Conservation (phyloP, 1,284 basidiomycete genomes). For the Cystobasidium pallidum region DNA sequence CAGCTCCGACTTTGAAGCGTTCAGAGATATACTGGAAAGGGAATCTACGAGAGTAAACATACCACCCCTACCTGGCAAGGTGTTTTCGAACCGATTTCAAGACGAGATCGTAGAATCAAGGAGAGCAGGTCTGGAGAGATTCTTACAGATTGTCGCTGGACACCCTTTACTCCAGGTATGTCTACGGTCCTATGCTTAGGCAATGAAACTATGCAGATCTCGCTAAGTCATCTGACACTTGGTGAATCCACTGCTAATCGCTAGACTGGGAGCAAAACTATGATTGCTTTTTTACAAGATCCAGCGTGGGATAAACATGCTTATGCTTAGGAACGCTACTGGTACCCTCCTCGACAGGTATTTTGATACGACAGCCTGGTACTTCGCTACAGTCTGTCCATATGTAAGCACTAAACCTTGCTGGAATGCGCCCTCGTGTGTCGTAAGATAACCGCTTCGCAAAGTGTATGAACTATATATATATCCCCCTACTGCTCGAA, state of each 20-base stretch:
- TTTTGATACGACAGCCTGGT: too few species aligned
- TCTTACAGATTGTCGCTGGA: conserved; percentile 93
- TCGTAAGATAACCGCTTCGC: too few species aligned
- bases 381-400: too few species aligned
- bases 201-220: too few species aligned
- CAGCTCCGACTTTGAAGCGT: conserved; percentile 93
- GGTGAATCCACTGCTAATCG: too few species aligned
- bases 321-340: conserved; percentile 38
- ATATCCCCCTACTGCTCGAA: background rate
- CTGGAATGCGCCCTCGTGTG: conserved; percentile 5
- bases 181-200: conserved; percentile 44
- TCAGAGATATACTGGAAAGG: conserved; percentile 95
- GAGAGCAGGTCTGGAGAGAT: conserved; percentile 90
- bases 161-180: conserved; percentile 91
- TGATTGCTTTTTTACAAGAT: conserved; percentile 90
- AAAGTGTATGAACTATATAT: too few species aligned
- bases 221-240: too few species aligned
- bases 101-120: conserved; percentile 94
- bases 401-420: too few species aligned
- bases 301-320: conserved; percentile 52
- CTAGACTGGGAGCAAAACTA: conserved; percentile 95
- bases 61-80: conserved; percentile 90
- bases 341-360: too few species aligned
- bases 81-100: conserved; percentile 68
- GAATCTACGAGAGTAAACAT: conserved; percentile 97